These are phyloP conservation scores for Musa beccarii DNA, from an alignment of 176 grass and related monocot species.

Conservation along the genomic window DNA sequence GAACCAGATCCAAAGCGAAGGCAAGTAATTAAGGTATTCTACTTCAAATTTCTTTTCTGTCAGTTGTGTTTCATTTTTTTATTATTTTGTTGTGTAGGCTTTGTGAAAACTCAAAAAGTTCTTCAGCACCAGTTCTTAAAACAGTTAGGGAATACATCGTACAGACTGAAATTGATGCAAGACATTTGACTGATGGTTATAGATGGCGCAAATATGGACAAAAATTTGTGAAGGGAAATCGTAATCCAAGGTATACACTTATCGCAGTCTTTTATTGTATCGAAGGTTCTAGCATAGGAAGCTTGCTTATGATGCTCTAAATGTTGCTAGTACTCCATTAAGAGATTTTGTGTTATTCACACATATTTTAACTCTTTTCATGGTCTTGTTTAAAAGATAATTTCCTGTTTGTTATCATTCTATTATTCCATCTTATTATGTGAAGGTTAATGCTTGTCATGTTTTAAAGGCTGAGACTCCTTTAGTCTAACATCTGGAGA, in stretches of 20 bases:
- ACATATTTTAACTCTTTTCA: no score
- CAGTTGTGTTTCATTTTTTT: slow-evolving; percentile 21
- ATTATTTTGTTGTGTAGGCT: slow-evolving; percentile 34
- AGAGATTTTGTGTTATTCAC: no score
- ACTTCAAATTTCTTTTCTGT: slow-evolving; percentile 12
- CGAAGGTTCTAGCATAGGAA: background rate
- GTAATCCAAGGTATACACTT: slow-evolving; percentile 63
- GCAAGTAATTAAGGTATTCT: slow-evolving; percentile 24
- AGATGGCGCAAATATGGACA: slow-evolving; percentile 99
- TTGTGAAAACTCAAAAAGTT: slow-evolving; percentile 30
- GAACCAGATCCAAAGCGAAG: slow-evolving; percentile 34
- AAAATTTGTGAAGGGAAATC: slow-evolving; percentile 98
- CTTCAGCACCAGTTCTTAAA: slow-evolving; percentile 48
- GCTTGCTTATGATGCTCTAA: background rate
- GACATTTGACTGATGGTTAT: slow-evolving; percentile 79
- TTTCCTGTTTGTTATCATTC: no score
- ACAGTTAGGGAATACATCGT: slow-evolving; percentile 82
- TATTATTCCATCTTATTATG: no score
- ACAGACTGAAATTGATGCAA: slow-evolving; percentile 41
- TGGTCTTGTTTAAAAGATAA: no score
- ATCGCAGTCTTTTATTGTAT: no score
- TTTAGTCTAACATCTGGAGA: no score
- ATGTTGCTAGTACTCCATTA: no score
- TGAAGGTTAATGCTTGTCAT: no score
- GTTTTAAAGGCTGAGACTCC: no score